phyloP scores from a whole-genome alignment of 345 rosid genomes.

The thale cress (Arabidopsis thaliana) region DNA sequence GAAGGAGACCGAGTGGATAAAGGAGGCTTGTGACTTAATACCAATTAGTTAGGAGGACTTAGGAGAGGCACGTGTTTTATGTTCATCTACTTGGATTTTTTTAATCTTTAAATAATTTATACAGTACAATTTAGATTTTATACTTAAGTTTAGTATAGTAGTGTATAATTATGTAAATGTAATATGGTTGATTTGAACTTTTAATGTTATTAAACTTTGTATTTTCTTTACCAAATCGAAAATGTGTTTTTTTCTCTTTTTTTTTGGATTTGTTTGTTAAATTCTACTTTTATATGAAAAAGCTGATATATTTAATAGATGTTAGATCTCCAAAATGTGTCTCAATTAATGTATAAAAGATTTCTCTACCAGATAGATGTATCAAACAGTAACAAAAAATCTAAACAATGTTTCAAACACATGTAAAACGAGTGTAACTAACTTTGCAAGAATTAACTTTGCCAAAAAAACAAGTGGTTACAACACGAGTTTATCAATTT shows the following conservation, averaged over 20 bases:
- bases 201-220: no score
- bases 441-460: neutral
- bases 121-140: neutral
- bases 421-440: neutral
- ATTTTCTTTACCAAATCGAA: neutral
- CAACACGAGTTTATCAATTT: neutral
- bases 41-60: neutral
- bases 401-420: neutral
- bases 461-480: conserved; percentile 4
- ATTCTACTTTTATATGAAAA: neutral
- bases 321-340: neutral
- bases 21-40: neutral
- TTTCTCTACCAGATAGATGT: neutral
- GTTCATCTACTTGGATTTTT: neutral
- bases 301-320: neutral
- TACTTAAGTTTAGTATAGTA: neutral
- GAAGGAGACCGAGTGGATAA: neutral
- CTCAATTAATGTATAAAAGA: neutral
- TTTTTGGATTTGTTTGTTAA: neutral
- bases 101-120: neutral
- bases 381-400: neutral
- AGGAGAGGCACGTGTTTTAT: neutral
- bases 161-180: neutral
- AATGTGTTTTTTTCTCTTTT: neutral
- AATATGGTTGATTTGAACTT: neutral